Conservation (phyloP, 257 asterid species). For the Solanum commersonii region DNA sequence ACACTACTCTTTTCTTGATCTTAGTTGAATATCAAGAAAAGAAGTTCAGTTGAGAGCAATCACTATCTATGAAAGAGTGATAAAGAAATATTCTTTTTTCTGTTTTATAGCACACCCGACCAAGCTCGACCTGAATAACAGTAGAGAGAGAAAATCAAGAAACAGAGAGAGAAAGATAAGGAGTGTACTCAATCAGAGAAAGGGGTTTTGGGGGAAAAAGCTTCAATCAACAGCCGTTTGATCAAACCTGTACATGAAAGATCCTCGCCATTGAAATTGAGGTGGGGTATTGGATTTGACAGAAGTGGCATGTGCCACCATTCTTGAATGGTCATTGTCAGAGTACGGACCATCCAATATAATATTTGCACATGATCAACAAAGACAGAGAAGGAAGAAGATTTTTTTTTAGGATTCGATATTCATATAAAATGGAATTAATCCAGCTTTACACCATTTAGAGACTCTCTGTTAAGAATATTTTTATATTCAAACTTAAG, state of each 20-base stretch:
- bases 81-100: not conserved
- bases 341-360: slow-evolving; percentile 61
- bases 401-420: too few species aligned
- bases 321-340: slow-evolving; percentile 91
- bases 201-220: slow-evolving; percentile 2
- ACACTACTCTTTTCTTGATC: not conserved
- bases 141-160: slow-evolving; percentile 26
- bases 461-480: too few species aligned
- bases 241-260: slow-evolving; percentile 31
- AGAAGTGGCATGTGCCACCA: slow-evolving; percentile 93
- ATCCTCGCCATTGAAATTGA: slow-evolving; percentile 37
- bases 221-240: slow-evolving; percentile 30
- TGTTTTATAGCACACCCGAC: slow-evolving; percentile 36
- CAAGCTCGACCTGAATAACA: slow-evolving; percentile 84
- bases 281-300: slow-evolving; percentile 49
- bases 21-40: not conserved
- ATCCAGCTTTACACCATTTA: too few species aligned
- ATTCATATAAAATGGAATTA: rapidly evolving
- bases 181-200: slow-evolving; percentile 8
- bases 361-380: not conserved
- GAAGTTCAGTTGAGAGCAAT: not conserved
- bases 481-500: too few species aligned
- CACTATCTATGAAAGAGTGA: not conserved
- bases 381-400: not conserved
- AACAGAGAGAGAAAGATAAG: not conserved